phyloP scores from a whole-genome alignment of 129 eudicot species.

The Apium graveolens region DNA sequence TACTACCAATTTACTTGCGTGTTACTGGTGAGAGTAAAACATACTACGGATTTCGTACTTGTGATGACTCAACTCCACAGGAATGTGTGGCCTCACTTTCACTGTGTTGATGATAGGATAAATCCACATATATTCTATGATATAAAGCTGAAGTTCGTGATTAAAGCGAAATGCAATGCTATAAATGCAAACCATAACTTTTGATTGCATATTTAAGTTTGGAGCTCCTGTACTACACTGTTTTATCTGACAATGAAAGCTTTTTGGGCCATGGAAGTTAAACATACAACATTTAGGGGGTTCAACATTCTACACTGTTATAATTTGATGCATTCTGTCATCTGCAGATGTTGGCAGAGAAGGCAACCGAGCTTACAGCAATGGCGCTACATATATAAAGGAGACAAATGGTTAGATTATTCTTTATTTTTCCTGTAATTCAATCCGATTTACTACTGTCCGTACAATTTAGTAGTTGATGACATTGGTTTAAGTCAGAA shows the following conservation, averaged over 20 bases:
- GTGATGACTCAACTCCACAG: background rate
- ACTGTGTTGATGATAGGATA: background rate
- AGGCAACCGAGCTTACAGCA: slow-evolving; percentile 1
- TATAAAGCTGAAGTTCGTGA: background rate
- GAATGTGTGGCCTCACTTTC: background rate
- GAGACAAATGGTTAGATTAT: slow-evolving; percentile 19
- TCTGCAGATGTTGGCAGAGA: slow-evolving; percentile 10
- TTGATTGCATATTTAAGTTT: background rate
- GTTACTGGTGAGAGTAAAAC: background rate
- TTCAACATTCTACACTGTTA: background rate
- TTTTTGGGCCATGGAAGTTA: background rate
- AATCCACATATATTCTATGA: background rate
- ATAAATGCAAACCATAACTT: background rate
- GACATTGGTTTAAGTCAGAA: background rate
- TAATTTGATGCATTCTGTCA: slow-evolving; percentile 3
- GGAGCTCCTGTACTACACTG: background rate
- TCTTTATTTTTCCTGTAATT: background rate
- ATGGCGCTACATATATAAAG: background rate
- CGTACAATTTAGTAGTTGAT: background rate
- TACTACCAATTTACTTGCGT: background rate
- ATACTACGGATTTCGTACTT: background rate
- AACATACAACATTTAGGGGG: background rate
- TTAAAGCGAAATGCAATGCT: background rate
- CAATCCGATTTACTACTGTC: background rate
- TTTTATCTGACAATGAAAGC: background rate